phyloP scores from a whole-genome alignment of 768 basidiomycete genomes.

The Russula vinacea region DNA sequence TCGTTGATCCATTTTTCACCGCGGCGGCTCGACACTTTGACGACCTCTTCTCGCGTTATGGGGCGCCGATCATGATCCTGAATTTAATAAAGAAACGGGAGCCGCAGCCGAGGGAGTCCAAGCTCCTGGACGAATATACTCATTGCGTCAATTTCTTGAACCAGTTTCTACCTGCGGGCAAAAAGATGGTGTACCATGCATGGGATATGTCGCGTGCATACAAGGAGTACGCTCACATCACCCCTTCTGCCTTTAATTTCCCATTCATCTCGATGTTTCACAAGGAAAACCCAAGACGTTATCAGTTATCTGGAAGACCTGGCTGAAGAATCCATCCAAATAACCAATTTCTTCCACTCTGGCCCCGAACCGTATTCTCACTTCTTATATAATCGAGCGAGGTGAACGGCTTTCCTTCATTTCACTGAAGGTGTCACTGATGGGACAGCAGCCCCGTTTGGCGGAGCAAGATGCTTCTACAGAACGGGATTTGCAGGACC shows the following conservation, averaged over 20 bases:
- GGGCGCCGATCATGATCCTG: slow-evolving; percentile 82
- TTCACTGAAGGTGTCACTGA: slow-evolving; percentile 1
- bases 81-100: slow-evolving; percentile 91
- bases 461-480: slow-evolving; percentile 70
- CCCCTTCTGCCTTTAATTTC: slow-evolving; percentile 18
- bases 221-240: slow-evolving; percentile 65
- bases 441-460: slow-evolving; percentile 39
- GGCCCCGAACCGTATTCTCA: slow-evolving; percentile 84
- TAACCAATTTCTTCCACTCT: slow-evolving; percentile 94
- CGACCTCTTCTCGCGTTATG: slow-evolving; percentile 84
- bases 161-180: slow-evolving; percentile 83
- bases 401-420: slow-evolving; percentile 35
- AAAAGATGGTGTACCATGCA: slow-evolving; percentile 86
- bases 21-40: slow-evolving; percentile 94
- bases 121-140: slow-evolving; percentile 85
- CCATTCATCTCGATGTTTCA: neutral
- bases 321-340: slow-evolving; percentile 88
- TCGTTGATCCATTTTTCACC: slow-evolving; percentile 92
- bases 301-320: slow-evolving; percentile 93
- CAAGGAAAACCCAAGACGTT: slow-evolving; percentile 90
- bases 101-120: slow-evolving; percentile 79
- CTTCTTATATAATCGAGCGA: slow-evolving; percentile 46
- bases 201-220: slow-evolving; percentile 98
- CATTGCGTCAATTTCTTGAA: slow-evolving; percentile 92
- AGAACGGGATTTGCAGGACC: slow-evolving; percentile 88